phyloP scores from a whole-genome alignment of 495 filamentous ascomycete genomes.

The Diplogelasinospora grovesii region DNA sequence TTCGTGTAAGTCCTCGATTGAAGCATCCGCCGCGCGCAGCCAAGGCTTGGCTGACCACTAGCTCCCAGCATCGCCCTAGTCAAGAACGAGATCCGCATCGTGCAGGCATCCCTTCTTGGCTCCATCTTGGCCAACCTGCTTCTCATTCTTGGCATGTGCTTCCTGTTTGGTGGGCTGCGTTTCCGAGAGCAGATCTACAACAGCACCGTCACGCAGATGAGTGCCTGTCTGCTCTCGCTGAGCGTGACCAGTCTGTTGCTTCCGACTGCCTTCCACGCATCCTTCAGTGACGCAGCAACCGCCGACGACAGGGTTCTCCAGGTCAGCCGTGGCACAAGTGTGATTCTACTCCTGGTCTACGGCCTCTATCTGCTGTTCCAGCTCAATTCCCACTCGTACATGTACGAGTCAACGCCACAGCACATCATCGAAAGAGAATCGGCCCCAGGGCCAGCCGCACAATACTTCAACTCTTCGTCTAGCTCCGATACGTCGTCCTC shows the following conservation, averaged over 20 bases:
- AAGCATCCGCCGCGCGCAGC: no score
- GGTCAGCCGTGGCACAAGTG: constrained; percentile 80
- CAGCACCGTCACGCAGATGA: constrained; percentile 89
- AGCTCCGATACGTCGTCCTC: constrained; percentile 54
- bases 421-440: constrained; percentile 83
- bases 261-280: constrained; percentile 77
- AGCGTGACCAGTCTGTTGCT: constrained; percentile 68
- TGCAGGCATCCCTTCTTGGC: constrained; percentile 81
- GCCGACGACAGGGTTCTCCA: constrained; percentile 66
- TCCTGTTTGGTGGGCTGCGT: constrained; percentile 74
- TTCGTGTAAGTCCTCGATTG: constrained; percentile 43
- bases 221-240: constrained; percentile 79
- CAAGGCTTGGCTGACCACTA: not conserved
- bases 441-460: constrained; percentile 69
- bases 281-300: constrained; percentile 50
- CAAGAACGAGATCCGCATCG: constrained; percentile 76
- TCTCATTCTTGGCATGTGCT: constrained; percentile 84
- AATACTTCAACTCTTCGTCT: constrained; percentile 60
- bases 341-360: constrained; percentile 76
- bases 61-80: constrained; percentile 16
- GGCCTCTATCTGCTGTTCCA: constrained; percentile 80
- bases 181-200: constrained; percentile 92
- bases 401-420: constrained; percentile 84
- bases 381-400: constrained; percentile 81
- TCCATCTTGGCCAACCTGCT: constrained; percentile 83